A percentile compares a stretch with the other conserved stretches of the same genome.
These are phyloP conservation scores for Lathyrus sativus DNA, from an alignment of 306 rosid species.

Conservation along the genomic window DNA sequence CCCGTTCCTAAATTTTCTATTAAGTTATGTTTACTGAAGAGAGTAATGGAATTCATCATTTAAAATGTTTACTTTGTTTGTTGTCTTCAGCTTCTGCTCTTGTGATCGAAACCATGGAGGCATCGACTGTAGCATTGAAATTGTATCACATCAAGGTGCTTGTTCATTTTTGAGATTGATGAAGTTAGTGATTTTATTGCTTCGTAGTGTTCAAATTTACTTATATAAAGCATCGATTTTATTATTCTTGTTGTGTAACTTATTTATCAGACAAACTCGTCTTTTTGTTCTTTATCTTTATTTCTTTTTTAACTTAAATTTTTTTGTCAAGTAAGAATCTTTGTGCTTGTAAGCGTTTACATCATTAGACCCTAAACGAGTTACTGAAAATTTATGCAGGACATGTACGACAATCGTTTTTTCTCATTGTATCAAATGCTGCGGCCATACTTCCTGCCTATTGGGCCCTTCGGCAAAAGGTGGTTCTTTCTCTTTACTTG, in stretches of 20 bases:
- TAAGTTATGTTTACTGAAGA: constrained; percentile 17
- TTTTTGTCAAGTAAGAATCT: neutral
- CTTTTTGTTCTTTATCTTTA: neutral
- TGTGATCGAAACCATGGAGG: constrained; percentile 98
- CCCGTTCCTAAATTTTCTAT: constrained; percentile 13
- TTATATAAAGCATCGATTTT: neutral
- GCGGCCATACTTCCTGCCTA: constrained; percentile 90
- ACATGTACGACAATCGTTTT: constrained; percentile 76
- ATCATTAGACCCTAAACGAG: neutral
- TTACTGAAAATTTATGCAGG: constrained; percentile 51
- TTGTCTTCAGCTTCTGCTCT: constrained; percentile 73
- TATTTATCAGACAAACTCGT: neutral
- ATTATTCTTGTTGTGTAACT: neutral
- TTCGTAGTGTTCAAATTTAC: neutral
- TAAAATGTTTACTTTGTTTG: constrained; percentile 31
- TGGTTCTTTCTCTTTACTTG: constrained; percentile 36
- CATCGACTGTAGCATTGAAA: constrained; percentile 87
- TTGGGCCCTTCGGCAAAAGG: constrained; percentile 93
- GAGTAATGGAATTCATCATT: neutral
- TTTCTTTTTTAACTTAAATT: neutral
- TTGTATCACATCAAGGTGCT: constrained; percentile 79
- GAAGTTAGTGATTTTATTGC: constrained; percentile 25
- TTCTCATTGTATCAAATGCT: constrained; percentile 82
- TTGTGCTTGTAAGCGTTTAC: neutral
- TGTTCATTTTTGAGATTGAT: constrained; percentile 37